These are phyloP conservation scores for Astraeus odoratus DNA, from an alignment of 768 basidiomycete genomes.

Conservation along the genomic window DNA sequence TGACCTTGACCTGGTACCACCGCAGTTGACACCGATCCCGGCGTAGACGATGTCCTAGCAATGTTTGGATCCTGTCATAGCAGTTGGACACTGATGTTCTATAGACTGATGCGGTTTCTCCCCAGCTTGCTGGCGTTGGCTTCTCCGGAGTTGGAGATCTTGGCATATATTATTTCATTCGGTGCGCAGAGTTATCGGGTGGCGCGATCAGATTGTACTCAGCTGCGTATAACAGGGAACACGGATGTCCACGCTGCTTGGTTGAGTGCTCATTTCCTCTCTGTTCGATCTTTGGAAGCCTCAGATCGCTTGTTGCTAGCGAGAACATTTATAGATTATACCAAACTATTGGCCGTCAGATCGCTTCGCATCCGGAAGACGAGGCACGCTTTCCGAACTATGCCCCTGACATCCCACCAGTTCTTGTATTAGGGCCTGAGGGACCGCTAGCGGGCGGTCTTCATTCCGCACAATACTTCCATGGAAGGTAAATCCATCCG, in stretches of 20 bases:
- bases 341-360: slow-evolving; percentile 53
- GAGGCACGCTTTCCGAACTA: slow-evolving; percentile 57
- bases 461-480: slow-evolving; percentile 80
- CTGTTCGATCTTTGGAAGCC: slow-evolving; percentile 1
- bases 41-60: slow-evolving; percentile 76
- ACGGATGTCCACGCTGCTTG: slow-evolving; percentile 55
- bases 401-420: slow-evolving; percentile 40
- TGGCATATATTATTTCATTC: slow-evolving; percentile 70
- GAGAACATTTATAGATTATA: slow-evolving; percentile 73
- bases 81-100: too few relatives aligned
- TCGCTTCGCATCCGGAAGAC: slow-evolving; percentile 49
- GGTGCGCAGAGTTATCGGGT: slow-evolving; percentile 35
- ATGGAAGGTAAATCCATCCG: slow-evolving; percentile 50
- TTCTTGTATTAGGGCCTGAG: slow-evolving; percentile 56
- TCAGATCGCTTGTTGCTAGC: slow-evolving; percentile 41
- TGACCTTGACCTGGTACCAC: slow-evolving; percentile 3
- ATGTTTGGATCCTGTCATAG: slow-evolving; percentile 45
- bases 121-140: slow-evolving; percentile 70
- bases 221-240: slow-evolving; percentile 45
- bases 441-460: slow-evolving; percentile 65
- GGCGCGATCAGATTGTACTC: background rate
- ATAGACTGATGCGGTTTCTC: background rate
- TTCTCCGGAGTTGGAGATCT: slow-evolving; percentile 77
- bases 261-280: slow-evolving; percentile 34
- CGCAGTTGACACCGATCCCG: slow-evolving; percentile 80